These are phyloP conservation scores for Saprolegnia diclina DNA, from an alignment of 352 stramenopile species.

Conservation along the genomic window DNA sequence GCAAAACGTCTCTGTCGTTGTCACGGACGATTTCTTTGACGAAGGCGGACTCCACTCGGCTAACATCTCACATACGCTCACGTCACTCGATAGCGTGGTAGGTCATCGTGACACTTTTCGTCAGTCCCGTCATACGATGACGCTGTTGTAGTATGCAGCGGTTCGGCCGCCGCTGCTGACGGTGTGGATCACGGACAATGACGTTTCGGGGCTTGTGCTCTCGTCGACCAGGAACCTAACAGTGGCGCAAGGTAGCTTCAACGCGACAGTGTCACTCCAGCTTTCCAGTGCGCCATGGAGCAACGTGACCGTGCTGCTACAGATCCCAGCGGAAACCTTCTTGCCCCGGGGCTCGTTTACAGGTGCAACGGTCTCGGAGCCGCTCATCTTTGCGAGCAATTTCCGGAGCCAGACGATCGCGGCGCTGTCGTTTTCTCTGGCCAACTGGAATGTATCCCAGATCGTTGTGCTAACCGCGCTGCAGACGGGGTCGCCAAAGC, in stretches of 20 bases:
- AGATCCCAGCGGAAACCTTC: slow-evolving; percentile 41
- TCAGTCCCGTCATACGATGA: not conserved
- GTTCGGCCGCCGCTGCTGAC: slow-evolving; percentile 25
- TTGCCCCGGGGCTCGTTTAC: slow-evolving; percentile 26
- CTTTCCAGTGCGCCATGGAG: slow-evolving; percentile 61
- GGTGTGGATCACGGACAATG: slow-evolving; percentile 57
- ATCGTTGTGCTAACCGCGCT: not conserved
- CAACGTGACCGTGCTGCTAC: slow-evolving; percentile 44
- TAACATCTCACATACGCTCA: slow-evolving; percentile 44
- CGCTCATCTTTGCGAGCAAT: slow-evolving; percentile 35
- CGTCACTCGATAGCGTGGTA: slow-evolving; percentile 37
- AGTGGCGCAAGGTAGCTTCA: slow-evolving; percentile 69
- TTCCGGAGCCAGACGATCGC: not conserved
- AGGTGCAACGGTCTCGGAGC: slow-evolving; percentile 28
- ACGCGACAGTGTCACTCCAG: slow-evolving; percentile 59
- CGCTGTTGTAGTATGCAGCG: slow-evolving; percentile 11
- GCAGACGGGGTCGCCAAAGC: slow-evolving; percentile 20
- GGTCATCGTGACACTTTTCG: not conserved
- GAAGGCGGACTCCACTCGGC: slow-evolving; percentile 46
- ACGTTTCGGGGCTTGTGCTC: slow-evolving; percentile 37
- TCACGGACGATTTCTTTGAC: slow-evolving; percentile 57
- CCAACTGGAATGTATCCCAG: slow-evolving; percentile 41
- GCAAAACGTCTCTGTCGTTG: slow-evolving; percentile 50
- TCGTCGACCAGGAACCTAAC: slow-evolving; percentile 36
- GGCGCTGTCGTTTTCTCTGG: slow-evolving; percentile 49